phyloP scores from a whole-genome alignment of 495 filamentous ascomycete genomes.

The Neurospora cerealis region DNA sequence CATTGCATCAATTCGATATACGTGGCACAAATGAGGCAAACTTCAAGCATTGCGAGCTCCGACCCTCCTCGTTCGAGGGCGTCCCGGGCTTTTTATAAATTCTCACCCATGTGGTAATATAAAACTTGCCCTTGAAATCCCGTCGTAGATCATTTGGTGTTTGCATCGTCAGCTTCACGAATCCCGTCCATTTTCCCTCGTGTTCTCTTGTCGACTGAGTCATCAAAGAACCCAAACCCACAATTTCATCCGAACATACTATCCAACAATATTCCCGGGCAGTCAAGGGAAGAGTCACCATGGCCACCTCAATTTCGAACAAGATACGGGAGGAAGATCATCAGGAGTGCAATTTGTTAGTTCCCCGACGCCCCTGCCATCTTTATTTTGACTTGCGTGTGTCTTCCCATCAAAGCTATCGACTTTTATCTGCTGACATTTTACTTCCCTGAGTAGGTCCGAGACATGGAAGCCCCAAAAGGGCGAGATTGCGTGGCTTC shows the following conservation, averaged over 20 bases:
- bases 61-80: no score
- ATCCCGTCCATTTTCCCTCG: no score
- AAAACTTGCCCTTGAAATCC: no score
- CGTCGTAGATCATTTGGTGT: no score
- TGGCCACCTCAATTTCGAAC: background rate
- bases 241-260: background rate
- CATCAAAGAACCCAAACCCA: no score
- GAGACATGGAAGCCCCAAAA: background rate
- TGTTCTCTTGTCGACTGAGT: no score
- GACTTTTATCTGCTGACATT: background rate
- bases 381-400: background rate
- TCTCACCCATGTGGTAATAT: no score
- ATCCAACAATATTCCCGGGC: background rate
- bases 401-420: background rate
- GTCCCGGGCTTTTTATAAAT: no score
- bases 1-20: background rate
- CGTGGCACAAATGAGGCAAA: background rate
- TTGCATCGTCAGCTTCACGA: no score
- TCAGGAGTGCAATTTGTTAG: background rate
- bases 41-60: no score
- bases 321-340: background rate
- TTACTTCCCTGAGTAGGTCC: background rate
- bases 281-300: background rate
- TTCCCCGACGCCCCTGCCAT: background rate
- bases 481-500: background rate